Conservation (phyloP, 805 yeast species). For the Ogataea methylovora region DNA sequence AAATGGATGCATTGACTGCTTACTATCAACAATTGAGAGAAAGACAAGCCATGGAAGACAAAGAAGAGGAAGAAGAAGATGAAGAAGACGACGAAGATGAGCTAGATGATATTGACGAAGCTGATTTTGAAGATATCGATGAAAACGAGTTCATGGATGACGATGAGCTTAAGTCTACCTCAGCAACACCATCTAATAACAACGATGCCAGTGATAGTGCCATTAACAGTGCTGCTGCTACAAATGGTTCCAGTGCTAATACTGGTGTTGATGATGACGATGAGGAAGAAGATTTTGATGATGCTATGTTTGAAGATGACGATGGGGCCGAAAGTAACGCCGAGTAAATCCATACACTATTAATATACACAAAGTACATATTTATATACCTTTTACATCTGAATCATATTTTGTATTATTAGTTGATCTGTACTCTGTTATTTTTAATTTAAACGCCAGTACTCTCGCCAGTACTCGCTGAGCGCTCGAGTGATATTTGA, state of each 20-base stretch:
- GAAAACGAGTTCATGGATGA: too few species aligned
- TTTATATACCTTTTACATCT: not conserved
- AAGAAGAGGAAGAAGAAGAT: conserved; percentile 47
- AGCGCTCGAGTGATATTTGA: too few species aligned
- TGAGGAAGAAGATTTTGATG: conserved; percentile 8
- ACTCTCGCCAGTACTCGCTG: too few species aligned
- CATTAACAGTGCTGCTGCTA: conserved; percentile 1
- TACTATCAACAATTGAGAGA: conserved; percentile 74
- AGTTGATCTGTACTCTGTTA: too few species aligned
- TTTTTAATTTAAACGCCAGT: too few species aligned
- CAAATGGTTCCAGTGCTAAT: too few species aligned
- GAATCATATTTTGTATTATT: too few species aligned
- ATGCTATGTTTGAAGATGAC: conserved; percentile 8
- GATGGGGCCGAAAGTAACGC: conserved; percentile 12
- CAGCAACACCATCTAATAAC: too few species aligned
- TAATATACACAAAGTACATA: not conserved
- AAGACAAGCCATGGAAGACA: conserved; percentile 55
- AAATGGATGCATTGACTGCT: conserved; percentile 64
- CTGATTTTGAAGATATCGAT: conserved; percentile 15
- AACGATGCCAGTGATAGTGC: too few species aligned
- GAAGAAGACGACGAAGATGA: conserved; percentile 37
- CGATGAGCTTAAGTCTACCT: too few species aligned
- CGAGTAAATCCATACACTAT: conserved; percentile 1
- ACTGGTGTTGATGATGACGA: conserved; percentile 9
- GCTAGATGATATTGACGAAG: conserved; percentile 19